Base-by-base conservation (phyloP, 352 stramenopile genomes). In the Globisporangium rhizosaccharum region DNA sequence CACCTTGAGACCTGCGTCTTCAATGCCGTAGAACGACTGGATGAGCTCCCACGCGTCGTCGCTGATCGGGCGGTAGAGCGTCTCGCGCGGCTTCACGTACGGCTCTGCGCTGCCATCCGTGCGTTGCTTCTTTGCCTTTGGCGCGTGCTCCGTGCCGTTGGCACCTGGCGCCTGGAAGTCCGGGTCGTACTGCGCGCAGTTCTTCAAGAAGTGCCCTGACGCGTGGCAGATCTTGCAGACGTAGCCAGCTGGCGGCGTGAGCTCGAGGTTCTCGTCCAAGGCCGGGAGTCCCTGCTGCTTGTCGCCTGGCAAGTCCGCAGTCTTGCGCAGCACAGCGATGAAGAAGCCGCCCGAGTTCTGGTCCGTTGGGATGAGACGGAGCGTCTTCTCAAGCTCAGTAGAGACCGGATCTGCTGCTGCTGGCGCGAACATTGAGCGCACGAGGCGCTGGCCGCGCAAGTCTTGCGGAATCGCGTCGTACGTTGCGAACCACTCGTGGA, bases 341-440 rank as follows among this genome's bases (percentile, higher is more conserved):
- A 99, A 99, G 70, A 99, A 99, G 5, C 97, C 97, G 41, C 97
- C 97, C 6, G 96, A 98, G 70, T 99, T 96, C 60, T 99, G 88
- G 68, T 99, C 96, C 39, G 98, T 98, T 1, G 97, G 97, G 46
- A 99, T 83, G 25, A 99, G 76, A 12, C 97, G 88, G 65, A 97
- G 75, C 48, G 96, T 98, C 56, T 90, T 83, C 55, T 96, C 68
- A 20, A 99, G 69, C 37, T 92, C 60, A 17, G 73, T 10, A 2
- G 63, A 57, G 9, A 69, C 63, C 45, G 28, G 28, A 47, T 53
- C 59, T 8, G 54, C 51, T 52, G 80, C 69, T 10, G 73, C 50
- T 0, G 88, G 76, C 1, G 93, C 74, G 60, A 97, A 98, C 78
- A 97, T 96, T 23, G 85, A 88, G 48, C 78, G 73, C 11, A 81